A percentile compares a stretch with the other conserved stretches of the same genome.
These are phyloP conservation scores for Argentina anserina DNA, from an alignment of 306 rosid genomes.

Conservation along the genomic window DNA sequence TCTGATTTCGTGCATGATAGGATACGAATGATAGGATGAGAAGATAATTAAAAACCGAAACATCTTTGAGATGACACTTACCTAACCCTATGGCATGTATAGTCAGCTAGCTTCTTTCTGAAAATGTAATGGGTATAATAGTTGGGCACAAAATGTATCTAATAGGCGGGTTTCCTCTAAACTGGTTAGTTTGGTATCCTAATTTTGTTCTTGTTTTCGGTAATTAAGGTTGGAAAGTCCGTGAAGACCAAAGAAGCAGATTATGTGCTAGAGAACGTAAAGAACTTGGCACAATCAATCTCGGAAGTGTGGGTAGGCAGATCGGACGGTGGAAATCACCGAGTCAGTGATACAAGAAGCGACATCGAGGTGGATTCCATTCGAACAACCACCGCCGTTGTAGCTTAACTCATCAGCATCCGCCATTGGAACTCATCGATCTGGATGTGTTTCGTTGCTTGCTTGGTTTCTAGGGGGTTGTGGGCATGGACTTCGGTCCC, in stretches of 20 bases:
- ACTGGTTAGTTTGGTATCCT: background rate
- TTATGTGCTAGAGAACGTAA: slow-evolving; percentile 48
- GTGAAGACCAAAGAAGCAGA: slow-evolving; percentile 60
- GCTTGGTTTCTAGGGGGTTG: background rate
- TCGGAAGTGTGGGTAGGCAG: slow-evolving; percentile 56
- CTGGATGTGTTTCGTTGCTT: background rate
- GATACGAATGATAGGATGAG: background rate
- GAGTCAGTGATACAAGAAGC: slow-evolving; percentile 39
- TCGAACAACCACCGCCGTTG: slow-evolving; percentile 43
- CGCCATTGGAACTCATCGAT: background rate
- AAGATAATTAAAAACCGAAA: background rate
- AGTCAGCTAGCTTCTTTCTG: background rate
- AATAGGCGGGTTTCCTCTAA: background rate
- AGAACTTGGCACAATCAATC: slow-evolving; percentile 36
- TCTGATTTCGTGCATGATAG: background rate
- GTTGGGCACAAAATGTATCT: background rate
- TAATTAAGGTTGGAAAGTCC: slow-evolving; percentile 63
- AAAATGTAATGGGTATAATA: too few relatives aligned
- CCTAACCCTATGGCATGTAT: background rate
- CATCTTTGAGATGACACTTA: background rate
- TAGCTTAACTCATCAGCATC: slow-evolving; percentile 33
- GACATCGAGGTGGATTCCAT: slow-evolving; percentile 46
- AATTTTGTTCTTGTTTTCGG: background rate
- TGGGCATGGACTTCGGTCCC: background rate
- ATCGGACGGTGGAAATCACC: slow-evolving; percentile 29